phyloP scores from a whole-genome alignment of 371 early-diverging fungal genomes.

The Rhizopus microsporus region DNA sequence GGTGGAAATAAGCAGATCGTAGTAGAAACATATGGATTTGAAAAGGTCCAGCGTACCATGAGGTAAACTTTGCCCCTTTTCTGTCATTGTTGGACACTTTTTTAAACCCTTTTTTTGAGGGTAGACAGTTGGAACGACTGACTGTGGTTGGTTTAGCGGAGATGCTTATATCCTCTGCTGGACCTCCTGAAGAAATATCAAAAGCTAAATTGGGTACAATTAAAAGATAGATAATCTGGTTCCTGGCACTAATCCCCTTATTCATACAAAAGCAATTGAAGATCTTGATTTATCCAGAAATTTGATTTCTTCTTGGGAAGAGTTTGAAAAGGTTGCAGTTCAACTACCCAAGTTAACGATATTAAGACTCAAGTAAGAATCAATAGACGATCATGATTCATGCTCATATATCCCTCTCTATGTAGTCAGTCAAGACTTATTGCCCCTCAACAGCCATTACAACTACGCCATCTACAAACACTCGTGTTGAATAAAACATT shows the following conservation, averaged over 20 bases:
- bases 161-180: conserved; percentile 39
- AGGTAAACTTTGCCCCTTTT: conserved; percentile 23
- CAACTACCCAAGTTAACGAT: conserved; percentile 59
- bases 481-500: conserved; percentile 23
- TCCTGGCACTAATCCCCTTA: background rate
- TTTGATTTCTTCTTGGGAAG: conserved; percentile 61
- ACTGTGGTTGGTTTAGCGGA: conserved; percentile 58
- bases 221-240: conserved; percentile 2
- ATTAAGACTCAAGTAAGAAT: conserved; percentile 65
- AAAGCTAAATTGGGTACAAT: conserved; percentile 25
- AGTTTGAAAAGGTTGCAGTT: conserved; percentile 58
- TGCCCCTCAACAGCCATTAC: conserved; percentile 36
- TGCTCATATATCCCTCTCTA: conserved; percentile 1
- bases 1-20: conserved; percentile 56
- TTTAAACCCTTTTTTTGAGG: background rate
- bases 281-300: conserved; percentile 80
- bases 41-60: conserved; percentile 64
- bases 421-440: conserved; percentile 23
- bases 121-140: conserved; percentile 46
- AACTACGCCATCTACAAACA: conserved; percentile 38
- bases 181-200: conserved; percentile 22
- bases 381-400: background rate
- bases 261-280: conserved; percentile 38
- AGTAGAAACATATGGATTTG: conserved; percentile 83
- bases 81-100: background rate